A percentile compares a stretch with the other conserved stretches of the same genome.
These are phyloP conservation scores for Dimargaris cristalligena DNA, from an alignment of 192 early-diverging fungal species.

Conservation along the genomic window DNA sequence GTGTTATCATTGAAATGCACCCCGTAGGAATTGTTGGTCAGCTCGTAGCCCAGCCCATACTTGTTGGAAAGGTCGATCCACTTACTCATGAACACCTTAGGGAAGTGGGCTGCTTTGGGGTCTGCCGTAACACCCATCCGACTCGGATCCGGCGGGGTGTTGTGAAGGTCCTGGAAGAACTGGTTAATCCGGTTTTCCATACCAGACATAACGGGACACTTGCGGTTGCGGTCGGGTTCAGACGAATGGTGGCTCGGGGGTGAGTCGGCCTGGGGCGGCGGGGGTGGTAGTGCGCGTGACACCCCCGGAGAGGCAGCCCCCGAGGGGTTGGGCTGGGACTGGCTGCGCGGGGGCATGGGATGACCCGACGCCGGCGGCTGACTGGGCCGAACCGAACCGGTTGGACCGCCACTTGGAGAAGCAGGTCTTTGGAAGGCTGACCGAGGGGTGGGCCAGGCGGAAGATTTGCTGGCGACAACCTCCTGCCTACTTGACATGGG, in stretches of 20 bases:
- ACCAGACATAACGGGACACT: constrained; percentile 11
- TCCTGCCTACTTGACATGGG: no score
- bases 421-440: no score
- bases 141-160: not conserved
- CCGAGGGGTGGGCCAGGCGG: no score
- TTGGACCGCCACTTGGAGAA: no score
- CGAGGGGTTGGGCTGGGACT: not conserved
- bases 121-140: no score
- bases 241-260: no score
- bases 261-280: not conserved
- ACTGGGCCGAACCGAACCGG: no score
- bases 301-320: not conserved
- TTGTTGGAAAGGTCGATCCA: constrained; percentile 76
- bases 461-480: no score
- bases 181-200: constrained; percentile 6
- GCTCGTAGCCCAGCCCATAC: constrained; percentile 78
- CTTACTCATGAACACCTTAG: constrained; percentile 53
- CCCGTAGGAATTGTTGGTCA: constrained; percentile 70
- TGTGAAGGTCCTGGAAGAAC: not conserved
- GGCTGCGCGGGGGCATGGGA: no score
- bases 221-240: not conserved
- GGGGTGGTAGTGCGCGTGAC: not conserved
- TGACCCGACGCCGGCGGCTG: no score
- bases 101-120: not conserved
- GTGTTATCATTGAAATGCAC: constrained; percentile 83